Conservation (phyloP, 345 rosid species). For the Capsella bursapastoris region DNA sequence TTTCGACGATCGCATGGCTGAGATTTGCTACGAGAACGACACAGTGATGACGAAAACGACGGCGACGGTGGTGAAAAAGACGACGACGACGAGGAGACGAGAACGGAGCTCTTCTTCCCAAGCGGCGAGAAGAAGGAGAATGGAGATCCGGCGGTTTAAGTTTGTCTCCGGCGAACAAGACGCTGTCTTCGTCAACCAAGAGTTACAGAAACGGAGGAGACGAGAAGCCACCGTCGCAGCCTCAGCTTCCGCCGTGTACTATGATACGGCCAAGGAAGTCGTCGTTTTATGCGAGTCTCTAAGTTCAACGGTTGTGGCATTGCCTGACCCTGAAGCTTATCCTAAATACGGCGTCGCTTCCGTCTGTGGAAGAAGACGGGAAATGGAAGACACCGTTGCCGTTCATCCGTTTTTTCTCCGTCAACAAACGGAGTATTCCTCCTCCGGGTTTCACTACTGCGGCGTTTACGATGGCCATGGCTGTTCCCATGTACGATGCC, state of each 20-base stretch:
- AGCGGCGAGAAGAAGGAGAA: conserved; percentile 70
- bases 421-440: conserved; percentile 25
- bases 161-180: conserved; percentile 49
- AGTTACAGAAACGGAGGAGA: conserved; percentile 52
- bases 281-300: conserved; percentile 40
- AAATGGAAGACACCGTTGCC: conserved; percentile 90
- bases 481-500: conserved; percentile 66
- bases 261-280: conserved; percentile 35
- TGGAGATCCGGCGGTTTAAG: conserved; percentile 70
- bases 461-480: conserved; percentile 86
- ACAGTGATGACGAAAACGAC: conserved; percentile 29
- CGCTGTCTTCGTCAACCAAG: conserved; percentile 14
- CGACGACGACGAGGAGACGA: conserved; percentile 41
- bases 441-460: conserved; percentile 54
- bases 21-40: conserved; percentile 57
- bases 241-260: conserved; percentile 27
- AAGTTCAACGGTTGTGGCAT: conserved; percentile 38
- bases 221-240: conserved; percentile 23
- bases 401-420: conserved; percentile 54
- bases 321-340: conserved; percentile 35
- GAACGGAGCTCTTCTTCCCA: conserved; percentile 51
- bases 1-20: conserved; percentile 56
- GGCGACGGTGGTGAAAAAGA: conserved; percentile 48
- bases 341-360: conserved; percentile 77
- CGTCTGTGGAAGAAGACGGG: conserved; percentile 80